Percentiles rank a stretch among this genome's conserved stretches.
These are phyloP conservation scores for Podila clonocystis DNA, from an alignment of 192 early-diverging fungal species.

Conservation along the genomic window DNA sequence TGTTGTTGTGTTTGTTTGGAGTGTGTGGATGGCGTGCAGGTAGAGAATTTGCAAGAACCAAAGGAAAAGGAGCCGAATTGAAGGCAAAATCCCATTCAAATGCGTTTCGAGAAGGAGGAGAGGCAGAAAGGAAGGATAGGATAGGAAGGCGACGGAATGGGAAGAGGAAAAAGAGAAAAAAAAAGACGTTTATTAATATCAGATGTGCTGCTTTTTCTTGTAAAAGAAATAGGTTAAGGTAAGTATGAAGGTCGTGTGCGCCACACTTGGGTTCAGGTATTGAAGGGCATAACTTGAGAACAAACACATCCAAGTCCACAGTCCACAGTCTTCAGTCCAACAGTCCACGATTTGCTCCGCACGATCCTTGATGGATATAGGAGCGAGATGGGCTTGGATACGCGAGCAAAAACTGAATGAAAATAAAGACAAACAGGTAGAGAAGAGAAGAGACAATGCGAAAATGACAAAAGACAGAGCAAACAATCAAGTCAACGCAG, in stretches of 20 bases:
- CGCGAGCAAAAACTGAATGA: not conserved
- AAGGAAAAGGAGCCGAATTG: not conserved
- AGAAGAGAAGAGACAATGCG: conserved; percentile 1
- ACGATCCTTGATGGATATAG: not conserved
- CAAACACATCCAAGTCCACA: not conserved
- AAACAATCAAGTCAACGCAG: not conserved
- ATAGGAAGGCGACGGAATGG: not conserved
- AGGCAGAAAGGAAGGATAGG: not conserved
- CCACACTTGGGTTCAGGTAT: too few species aligned
- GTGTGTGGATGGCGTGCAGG: too few species aligned
- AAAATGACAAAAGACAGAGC: not conserved
- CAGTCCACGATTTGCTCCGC: not conserved
- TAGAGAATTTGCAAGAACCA: not conserved
- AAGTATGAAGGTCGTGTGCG: not conserved
- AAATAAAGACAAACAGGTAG: not conserved
- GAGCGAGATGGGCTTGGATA: not conserved
- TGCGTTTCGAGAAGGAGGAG: not conserved
- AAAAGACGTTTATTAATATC: conserved; percentile 7
- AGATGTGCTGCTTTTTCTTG: not conserved
- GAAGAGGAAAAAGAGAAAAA: conserved; percentile 1
- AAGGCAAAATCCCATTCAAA: conserved; percentile 5
- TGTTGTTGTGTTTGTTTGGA: too few species aligned
- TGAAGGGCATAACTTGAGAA: too few species aligned
- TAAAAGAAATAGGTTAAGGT: not conserved
- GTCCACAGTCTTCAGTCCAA: not conserved